phyloP scores from a whole-genome alignment of 805 yeast species.

The Lipomyces spencermartinsiae region DNA sequence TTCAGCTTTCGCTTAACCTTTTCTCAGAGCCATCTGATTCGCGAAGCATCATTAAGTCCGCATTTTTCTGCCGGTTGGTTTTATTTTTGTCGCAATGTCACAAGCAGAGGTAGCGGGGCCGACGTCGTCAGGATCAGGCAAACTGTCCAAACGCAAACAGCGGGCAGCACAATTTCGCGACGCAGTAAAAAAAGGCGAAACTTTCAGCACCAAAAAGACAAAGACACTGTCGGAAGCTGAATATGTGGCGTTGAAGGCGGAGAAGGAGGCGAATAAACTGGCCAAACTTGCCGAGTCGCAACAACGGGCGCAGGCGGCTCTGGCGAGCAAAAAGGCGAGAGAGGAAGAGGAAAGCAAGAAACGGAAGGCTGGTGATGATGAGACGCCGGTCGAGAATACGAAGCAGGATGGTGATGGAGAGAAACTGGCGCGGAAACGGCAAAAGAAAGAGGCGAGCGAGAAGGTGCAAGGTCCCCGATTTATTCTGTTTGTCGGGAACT shows the following conservation, averaged over 20 bases:
- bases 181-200: conserved; percentile 25
- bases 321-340: neutral
- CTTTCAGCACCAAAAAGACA: conserved; percentile 1
- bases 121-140: conserved; percentile 11
- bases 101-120: neutral
- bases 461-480: conserved; percentile 76
- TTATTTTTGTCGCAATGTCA: neutral
- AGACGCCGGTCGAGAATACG: conserved; percentile 3
- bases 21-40: neutral
- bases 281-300: neutral
- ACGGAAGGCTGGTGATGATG: conserved; percentile 18
- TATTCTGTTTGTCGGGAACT: conserved; percentile 86
- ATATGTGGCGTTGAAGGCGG: conserved; percentile 17
- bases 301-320: neutral
- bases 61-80: neutral
- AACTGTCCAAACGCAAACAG: conserved; percentile 44
- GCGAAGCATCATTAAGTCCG: neutral
- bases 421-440: conserved; percentile 11
- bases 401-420: conserved; percentile 1
- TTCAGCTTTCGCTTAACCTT: neutral
- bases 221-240: conserved; percentile 15
- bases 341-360: conserved; percentile 8
- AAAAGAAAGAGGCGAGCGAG: conserved; percentile 65
- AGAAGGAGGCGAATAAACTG: conserved; percentile 5
- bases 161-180: conserved; percentile 39